These are phyloP conservation scores for Eucalyptus regnans DNA, from an alignment of 345 rosid species.

Conservation along the genomic window DNA sequence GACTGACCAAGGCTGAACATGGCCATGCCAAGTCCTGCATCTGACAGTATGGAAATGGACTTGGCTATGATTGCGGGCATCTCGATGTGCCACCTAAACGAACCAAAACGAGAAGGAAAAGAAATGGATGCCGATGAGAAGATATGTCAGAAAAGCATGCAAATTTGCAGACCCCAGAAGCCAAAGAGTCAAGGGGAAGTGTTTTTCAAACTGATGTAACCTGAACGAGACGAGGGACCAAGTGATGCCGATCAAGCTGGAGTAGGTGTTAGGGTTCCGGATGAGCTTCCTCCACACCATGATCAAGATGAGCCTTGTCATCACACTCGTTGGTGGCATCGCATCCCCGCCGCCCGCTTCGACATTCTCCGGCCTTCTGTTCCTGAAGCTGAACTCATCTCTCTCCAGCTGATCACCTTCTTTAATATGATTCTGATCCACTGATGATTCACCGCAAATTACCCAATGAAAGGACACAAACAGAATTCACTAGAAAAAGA, in stretches of 20 bases:
- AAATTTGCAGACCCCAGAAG: neutral
- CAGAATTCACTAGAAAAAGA: neutral
- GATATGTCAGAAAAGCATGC: neutral
- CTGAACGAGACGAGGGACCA: slow-evolving; percentile 87
- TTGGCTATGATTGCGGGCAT: slow-evolving; percentile 94
- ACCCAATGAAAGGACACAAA: neutral
- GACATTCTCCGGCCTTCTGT: neutral
- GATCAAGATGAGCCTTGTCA: slow-evolving; percentile 63
- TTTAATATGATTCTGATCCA: slow-evolving; percentile 6
- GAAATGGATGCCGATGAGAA: neutral
- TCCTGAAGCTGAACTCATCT: slow-evolving; percentile 43
- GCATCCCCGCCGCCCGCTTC: slow-evolving; percentile 1
- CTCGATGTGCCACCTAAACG: slow-evolving; percentile 69
- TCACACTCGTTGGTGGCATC: slow-evolving; percentile 53
- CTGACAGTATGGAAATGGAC: slow-evolving; percentile 98
- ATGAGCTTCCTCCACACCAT: slow-evolving; percentile 98
- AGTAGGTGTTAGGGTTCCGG: slow-evolving; percentile 92
- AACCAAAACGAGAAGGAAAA: neutral
- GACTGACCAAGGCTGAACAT: slow-evolving; percentile 99
- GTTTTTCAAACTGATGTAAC: slow-evolving; percentile 1
- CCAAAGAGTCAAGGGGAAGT: neutral
- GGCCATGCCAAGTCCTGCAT: slow-evolving; percentile 99
- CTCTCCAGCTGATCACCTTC: slow-evolving; percentile 32
- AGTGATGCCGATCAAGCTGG: slow-evolving; percentile 82
- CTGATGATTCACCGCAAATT: neutral